A percentile compares a stretch with the other conserved stretches of the same genome.
These are phyloP conservation scores for Udeniomyces megalosporus DNA, from an alignment of 768 basidiomycete genomes.

Conservation along the genomic window DNA sequence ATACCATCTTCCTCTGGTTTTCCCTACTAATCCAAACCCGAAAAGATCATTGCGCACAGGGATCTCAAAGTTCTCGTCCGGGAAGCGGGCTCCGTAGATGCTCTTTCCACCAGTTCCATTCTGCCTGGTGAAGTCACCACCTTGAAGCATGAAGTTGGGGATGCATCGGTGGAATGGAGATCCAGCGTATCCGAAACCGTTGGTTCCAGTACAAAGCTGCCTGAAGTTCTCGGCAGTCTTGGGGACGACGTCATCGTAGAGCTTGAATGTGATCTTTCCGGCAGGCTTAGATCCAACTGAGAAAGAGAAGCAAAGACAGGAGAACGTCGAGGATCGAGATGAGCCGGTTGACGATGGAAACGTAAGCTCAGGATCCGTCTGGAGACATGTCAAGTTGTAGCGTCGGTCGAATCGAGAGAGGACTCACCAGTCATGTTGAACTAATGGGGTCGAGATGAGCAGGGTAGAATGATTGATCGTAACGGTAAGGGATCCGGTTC, in stretches of 20 bases:
- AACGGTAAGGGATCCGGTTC: too few species aligned
- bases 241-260: slow-evolving; percentile 43
- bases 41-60: too few species aligned
- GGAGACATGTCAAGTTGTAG: too few species aligned
- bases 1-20: too few species aligned
- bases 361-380: too few species aligned
- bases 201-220: slow-evolving; percentile 49
- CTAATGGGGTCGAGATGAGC: background rate
- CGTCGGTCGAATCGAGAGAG: background rate
- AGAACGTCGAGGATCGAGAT: background rate
- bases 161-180: slow-evolving; percentile 50
- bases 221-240: slow-evolving; percentile 47
- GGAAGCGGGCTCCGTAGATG: slow-evolving; percentile 91
- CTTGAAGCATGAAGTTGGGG: slow-evolving; percentile 32
- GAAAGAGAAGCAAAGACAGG: background rate
- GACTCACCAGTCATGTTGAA: slow-evolving; percentile 2
- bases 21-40: too few species aligned
- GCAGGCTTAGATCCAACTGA: slow-evolving; percentile 10
- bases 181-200: slow-evolving; percentile 50
- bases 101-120: slow-evolving; percentile 32
- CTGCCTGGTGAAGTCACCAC: slow-evolving; percentile 16
- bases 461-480: background rate
- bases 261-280: slow-evolving; percentile 47
- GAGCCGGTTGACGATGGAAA: background rate
- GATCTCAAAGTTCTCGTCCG: slow-evolving; percentile 32